Percentiles rank a stretch among this genome's conserved stretches.
phyloP scores from a whole-genome alignment of 2,329 filamentous ascomycete genomes.

The Niveomyces coronatus region DNA sequence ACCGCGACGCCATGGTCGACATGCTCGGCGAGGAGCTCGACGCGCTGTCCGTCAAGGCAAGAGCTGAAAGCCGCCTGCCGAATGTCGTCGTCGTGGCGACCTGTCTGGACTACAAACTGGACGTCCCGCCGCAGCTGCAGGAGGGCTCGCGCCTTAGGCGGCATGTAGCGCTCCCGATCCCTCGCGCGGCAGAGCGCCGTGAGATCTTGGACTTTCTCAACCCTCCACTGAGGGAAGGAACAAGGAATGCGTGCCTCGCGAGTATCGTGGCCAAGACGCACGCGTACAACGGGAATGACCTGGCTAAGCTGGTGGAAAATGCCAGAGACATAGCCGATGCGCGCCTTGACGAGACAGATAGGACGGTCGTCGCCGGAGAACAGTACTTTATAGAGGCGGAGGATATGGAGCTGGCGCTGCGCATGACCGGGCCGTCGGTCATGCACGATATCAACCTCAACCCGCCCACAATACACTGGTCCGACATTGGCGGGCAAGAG shows the following conservation, averaged over 20 bases:
- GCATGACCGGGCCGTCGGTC: conserved; percentile 64
- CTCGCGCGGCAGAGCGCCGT: conserved; percentile 57
- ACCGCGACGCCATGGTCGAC: conserved; percentile 39
- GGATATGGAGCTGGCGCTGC: conserved; percentile 57
- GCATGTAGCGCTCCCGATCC: conserved; percentile 67
- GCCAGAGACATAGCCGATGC: conserved; percentile 22
- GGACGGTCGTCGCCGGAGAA: conserved; percentile 11
- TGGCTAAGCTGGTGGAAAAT: conserved; percentile 49
- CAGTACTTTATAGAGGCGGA: conserved; percentile 24
- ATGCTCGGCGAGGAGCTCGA: conserved; percentile 46
- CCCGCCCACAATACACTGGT: conserved; percentile 76
- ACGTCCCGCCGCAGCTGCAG: conserved; percentile 61
- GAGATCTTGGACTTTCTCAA: conserved; percentile 60
- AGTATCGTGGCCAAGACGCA: conserved; percentile 67
- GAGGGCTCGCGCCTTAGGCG: conserved; percentile 52
- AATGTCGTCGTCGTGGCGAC: conserved; percentile 66
- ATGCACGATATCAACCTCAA: conserved; percentile 87
- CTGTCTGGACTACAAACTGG: conserved; percentile 57
- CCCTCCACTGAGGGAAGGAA: conserved; percentile 34
- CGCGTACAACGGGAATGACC: conserved; percentile 73
- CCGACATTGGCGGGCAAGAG: conserved; percentile 78
- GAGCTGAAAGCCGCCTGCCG: conserved; percentile 29
- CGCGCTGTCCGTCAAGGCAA: conserved; percentile 33
- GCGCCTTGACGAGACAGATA: conserved; percentile 1
- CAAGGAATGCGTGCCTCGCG: conserved; percentile 42